A percentile compares a stretch with the other conserved stretches of the same genome.
Conservation (phyloP, 2,329 filamentous ascomycete genomes). For the Monascus ruber region DNA sequence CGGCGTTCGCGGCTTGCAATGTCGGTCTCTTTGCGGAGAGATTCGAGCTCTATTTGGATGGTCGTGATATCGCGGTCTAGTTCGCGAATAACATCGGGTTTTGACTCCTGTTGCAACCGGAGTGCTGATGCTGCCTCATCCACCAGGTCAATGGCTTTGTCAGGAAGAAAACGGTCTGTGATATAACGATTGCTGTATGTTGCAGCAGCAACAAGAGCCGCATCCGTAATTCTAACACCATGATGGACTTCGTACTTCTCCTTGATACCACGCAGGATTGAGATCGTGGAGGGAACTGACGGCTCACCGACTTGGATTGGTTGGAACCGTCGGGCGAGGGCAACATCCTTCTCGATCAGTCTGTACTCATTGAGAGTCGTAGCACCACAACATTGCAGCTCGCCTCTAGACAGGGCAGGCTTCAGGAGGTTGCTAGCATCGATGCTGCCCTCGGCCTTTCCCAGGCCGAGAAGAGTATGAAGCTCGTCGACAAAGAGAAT, state of each 20-base stretch:
- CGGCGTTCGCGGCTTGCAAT: slow-evolving; percentile 76
- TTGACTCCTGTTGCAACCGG: slow-evolving; percentile 88
- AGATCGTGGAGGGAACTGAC: slow-evolving; percentile 82
- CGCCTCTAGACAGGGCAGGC: slow-evolving; percentile 81
- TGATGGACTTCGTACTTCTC: slow-evolving; percentile 97
- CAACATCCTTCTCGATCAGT: slow-evolving; percentile 89
- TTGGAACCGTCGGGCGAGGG: slow-evolving; percentile 83
- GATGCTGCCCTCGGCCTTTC: slow-evolving; percentile 91
- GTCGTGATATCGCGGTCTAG: slow-evolving; percentile 95
- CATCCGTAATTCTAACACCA: slow-evolving; percentile 87
- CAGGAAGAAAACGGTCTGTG: slow-evolving; percentile 86
- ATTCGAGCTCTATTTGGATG: slow-evolving; percentile 92
- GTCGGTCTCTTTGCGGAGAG: slow-evolving; percentile 85
- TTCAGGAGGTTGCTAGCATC: slow-evolving; percentile 93
- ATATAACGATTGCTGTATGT: slow-evolving; percentile 93
- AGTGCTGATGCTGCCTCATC: slow-evolving; percentile 89
- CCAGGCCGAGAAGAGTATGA: slow-evolving; percentile 80
- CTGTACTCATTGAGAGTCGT: slow-evolving; percentile 90
- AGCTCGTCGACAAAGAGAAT: slow-evolving; percentile 94
- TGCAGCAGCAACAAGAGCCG: slow-evolving; percentile 80
- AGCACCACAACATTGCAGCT: slow-evolving; percentile 89
- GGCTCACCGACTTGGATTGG: slow-evolving; percentile 91
- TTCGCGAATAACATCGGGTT: slow-evolving; percentile 85
- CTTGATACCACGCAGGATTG: slow-evolving; percentile 90
- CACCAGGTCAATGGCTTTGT: slow-evolving; percentile 94